phyloP scores from a whole-genome alignment of 495 filamentous ascomycete species.

The Extremus antarcticus region DNA sequence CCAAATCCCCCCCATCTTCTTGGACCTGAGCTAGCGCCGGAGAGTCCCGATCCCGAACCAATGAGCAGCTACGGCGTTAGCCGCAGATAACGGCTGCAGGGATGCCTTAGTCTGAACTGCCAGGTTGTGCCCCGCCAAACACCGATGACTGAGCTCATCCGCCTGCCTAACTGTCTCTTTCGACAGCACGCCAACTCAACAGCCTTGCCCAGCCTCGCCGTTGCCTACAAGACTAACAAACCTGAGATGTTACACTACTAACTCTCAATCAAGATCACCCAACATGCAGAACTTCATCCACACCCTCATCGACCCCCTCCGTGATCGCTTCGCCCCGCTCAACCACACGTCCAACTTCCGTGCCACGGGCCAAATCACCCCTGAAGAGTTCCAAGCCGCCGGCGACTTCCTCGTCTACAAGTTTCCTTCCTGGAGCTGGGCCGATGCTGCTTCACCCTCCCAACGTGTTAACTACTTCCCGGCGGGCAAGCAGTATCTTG shows the following conservation, averaged over 20 bases:
- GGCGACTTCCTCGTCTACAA: slow-evolving; percentile 99
- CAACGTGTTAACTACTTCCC: slow-evolving; percentile 77
- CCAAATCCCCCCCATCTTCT: too few relatives aligned
- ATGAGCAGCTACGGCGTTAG: too few relatives aligned
- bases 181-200: background rate
- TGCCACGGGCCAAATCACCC: slow-evolving; percentile 84
- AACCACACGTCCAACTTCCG: slow-evolving; percentile 89
- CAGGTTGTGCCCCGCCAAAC: too few relatives aligned
- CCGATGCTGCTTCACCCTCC: slow-evolving; percentile 63
- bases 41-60: too few relatives aligned
- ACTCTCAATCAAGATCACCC: background rate
- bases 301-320: slow-evolving; percentile 71
- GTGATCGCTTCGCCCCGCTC: slow-evolving; percentile 81
- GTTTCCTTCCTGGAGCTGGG: slow-evolving; percentile 99
- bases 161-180: too few relatives aligned
- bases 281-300: slow-evolving; percentile 51
- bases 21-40: too few relatives aligned
- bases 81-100: too few relatives aligned
- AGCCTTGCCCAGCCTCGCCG: background rate
- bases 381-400: slow-evolving; percentile 90
- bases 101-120: too few relatives aligned
- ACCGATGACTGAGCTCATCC: too few relatives aligned
- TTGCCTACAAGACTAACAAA: background rate
- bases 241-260: background rate
- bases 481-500: slow-evolving; percentile 84